phyloP scores from a whole-genome alignment of 139 green algal genomes.

The Spirogloea muscicola region DNA sequence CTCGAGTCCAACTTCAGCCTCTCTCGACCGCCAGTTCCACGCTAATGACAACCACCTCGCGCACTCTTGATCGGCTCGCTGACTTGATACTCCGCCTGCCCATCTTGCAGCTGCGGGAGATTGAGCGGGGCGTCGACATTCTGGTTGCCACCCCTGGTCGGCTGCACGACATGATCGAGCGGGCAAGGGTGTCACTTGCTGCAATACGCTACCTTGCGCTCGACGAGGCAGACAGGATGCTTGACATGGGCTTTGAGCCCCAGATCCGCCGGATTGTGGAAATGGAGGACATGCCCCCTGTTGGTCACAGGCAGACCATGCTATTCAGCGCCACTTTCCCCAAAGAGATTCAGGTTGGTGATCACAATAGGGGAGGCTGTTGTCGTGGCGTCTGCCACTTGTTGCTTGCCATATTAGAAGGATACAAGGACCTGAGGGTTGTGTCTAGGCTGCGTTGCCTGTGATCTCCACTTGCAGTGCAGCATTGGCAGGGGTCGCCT shows the following conservation, averaged over 20 bases:
- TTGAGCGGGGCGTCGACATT: conserved; percentile 93
- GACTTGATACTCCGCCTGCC: too few species aligned
- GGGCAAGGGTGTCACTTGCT: conserved; percentile 72
- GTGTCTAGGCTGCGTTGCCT: background rate
- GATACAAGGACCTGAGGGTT: background rate
- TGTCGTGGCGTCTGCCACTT: too few species aligned
- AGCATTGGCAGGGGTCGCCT: too few species aligned
- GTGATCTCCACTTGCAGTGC: background rate
- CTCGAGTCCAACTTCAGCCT: too few species aligned
- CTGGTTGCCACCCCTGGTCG: conserved; percentile 93
- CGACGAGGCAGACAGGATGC: conserved; percentile 94
- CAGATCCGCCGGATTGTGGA: conserved; percentile 71
- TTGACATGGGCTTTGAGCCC: conserved; percentile 98
- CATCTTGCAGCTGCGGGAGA: conserved; percentile 82
- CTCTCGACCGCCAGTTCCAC: too few species aligned
- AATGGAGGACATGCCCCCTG: conserved; percentile 76
- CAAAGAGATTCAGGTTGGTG: conserved; percentile 80
- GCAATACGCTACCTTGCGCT: conserved; percentile 74
- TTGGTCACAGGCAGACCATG: conserved; percentile 85
- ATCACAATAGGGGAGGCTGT: too few species aligned
- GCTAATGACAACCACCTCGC: too few species aligned
- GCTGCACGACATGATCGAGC: conserved; percentile 89
- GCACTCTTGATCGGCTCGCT: too few species aligned
- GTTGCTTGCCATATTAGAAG: background rate
- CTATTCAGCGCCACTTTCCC: conserved; percentile 96